Base-by-base conservation (phyloP, 768 basidiomycete genomes). In the Suillus lakei region DNA sequence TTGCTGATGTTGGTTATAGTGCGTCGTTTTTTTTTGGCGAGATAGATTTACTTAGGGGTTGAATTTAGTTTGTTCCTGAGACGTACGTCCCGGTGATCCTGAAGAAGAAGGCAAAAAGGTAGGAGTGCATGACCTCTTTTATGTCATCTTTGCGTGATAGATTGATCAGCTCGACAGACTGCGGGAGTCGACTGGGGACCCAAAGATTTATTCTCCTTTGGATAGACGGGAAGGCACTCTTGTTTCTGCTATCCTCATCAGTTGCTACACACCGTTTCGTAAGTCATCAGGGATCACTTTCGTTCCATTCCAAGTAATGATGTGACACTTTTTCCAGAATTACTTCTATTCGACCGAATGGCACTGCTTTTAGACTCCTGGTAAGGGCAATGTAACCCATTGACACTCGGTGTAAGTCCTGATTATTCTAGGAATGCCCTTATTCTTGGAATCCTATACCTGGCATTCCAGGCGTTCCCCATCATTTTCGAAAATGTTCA, bases 231-330 rank as follows among this genome's bases (percentile, higher is more conserved):
- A 85, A 26, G 78, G 76, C 36, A 82, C 79, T 51, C 72, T 94
- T 12, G 32, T 74, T 4, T 68, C 69, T 15, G 84, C 87, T 1
- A 79, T 95, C 34, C 38, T 80, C 16, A 69, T 86, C 64, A 92
- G 89, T 68, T 88, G 88, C 67, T 88, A 83, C 61, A 86, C 80
- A 8, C 92, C 93, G 1, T 94, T 96, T 73, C 79, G 92, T 92
- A 72, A 61, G 90, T 78, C 38, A 38, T 23, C 21, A 34, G 21
- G 10, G 18, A 15, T 55, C 18, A 34, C 21, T 12, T 30, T 3
- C 21, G 38, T 10, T 34, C 28, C 18, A 4, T 39, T 26, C 2
- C 38, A 28, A 59, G 56, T 61, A 43, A 66, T 60, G 43, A 63
- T 26, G 39, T 21, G 30, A 10, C 50, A 59, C 18, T 3, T 28